Evolutionary conservation across 2,329 filamentous ascomycete species (phyloP).

Genomic region (Gliomastix tumulicola): DNA sequence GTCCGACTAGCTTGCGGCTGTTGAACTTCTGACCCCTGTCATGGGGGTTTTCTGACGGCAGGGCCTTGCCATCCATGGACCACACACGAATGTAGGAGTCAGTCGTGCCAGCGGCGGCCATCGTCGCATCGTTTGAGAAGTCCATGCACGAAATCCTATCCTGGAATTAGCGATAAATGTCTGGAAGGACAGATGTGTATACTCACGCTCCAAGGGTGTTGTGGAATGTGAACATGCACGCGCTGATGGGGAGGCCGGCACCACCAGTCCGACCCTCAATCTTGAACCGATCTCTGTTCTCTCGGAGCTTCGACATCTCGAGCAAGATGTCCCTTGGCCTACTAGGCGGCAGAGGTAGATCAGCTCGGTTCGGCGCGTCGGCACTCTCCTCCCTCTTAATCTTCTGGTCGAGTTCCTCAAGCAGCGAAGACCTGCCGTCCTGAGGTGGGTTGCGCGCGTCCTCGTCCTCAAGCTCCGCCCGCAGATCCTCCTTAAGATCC

Average conservation of each 20-base stretch:
- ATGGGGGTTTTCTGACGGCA: conserved; percentile 57
- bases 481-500: conserved; percentile 77
- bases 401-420: conserved; percentile 83
- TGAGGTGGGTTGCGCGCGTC: conserved; percentile 70
- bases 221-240: conserved; percentile 98
- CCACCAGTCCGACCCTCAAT: conserved; percentile 82
- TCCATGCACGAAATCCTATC: conserved; percentile 82
- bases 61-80: conserved; percentile 78
- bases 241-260: conserved; percentile 73
- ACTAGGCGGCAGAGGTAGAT: conserved; percentile 82
- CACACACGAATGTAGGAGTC: conserved; percentile 96
- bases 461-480: conserved; percentile 79
- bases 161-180: neutral
- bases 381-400: conserved; percentile 85
- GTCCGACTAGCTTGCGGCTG: conserved; percentile 74
- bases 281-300: conserved; percentile 85
- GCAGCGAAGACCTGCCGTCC: conserved; percentile 63
- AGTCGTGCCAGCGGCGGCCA: conserved; percentile 82
- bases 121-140: conserved; percentile 83
- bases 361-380: conserved; percentile 70
- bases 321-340: conserved; percentile 85
- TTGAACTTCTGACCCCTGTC: conserved; percentile 54
- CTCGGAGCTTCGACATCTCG: conserved; percentile 89
- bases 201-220: conserved; percentile 84
- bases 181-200: too few species aligned